Evolutionary conservation across 2,329 filamentous ascomycete species (phyloP), one percentile per base, ranked within the genome.

Genomic region (Penicillium rolfsii): DNA sequence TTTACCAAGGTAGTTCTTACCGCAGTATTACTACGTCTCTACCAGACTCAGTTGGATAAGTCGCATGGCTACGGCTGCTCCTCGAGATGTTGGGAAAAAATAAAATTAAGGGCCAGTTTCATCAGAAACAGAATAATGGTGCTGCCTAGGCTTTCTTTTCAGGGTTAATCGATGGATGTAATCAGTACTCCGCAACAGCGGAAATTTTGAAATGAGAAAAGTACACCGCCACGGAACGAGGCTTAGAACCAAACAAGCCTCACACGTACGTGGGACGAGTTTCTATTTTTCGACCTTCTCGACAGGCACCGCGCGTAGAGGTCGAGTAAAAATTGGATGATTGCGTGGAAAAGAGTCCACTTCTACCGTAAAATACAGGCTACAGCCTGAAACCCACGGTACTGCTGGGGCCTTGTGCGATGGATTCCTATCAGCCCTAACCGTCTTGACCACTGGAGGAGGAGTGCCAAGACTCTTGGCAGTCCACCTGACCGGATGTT

Each of bases 401-500:
- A 45, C 1, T 24, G 28, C 9, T 33, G 30, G 30, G 6, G 11
- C 11, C 24, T 35, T 43, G 16, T 24, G 48, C 30, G 57, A 45
- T 12, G 11, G 36, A 28, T 43, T 16, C 55, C 45, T 19, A 22
- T 62, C 63, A 67, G 65, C 62, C 62, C 64, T 67, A 60, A 50
- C 46, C 33, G 53, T 26, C 16, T 26, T 26, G 35, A 8, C 35
- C 36, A 53, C 33, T 45, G 52, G 28, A 38, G 54, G 36, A 52
- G 49, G 30, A 40, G 26, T 52, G 64, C 65, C 65, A 67, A 67
- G 66, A 35, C 16, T 11, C 66, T 67, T 67, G 66, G 66, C 66
- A 55, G 22, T 6, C 50, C 40, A 57, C 57, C 57, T 58, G 43
- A 45, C 57, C 50, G 41, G 57, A 59, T 62, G 33, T 40, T 65